Evolutionary conservation across 2,329 filamentous ascomycete genomes (phyloP), one percentile per base, ranked within the genome.

Genomic region (Fusarium odoratissimum): DNA sequence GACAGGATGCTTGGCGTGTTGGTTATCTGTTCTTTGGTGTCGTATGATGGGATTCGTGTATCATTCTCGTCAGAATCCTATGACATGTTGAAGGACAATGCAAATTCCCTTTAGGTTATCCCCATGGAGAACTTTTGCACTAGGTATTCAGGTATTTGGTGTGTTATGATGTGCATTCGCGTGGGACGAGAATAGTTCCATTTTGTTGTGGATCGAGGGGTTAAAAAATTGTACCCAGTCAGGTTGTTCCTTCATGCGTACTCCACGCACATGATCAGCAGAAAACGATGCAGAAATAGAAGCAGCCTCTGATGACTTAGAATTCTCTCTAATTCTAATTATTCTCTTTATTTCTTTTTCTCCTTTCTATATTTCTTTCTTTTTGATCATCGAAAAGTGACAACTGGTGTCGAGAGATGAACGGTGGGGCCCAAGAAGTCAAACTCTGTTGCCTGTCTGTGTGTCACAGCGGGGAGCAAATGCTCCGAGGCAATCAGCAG

Each of bases 81-180:
- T 28, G 8, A 17, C 23, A 28, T 12, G 0, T 17, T n/a, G 2
- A 54, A 40, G 23, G 23, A 13, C 1, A 17, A 28, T 8, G 6
- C 0, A 28, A 28, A 17, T 54, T 5, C 13, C 33, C 5, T 21
- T 54, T 40, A 0, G 0, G 1, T n/a, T n/a, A 5, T 54, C 23
- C 49, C 33, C 49, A n/a, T 54, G 33, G 33, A 54, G 33, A 40
- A 40, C 7, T 21, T 9, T 54, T 3, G 19, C 33, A 2, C 23
- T 37, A 13, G 5, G 45, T 17, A 11, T 2, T n/a, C 3, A 10
- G 8, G n/a, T 5, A 14, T 5, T 17, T 13, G 19, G 21, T 16
- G 17, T 21, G 23, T 28, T 28, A 3, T 52, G 33, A n/a, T 38
- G 49, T 40, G 23, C 33, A 52, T 37, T 37, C 17, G 23, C 19